phyloP scores from a whole-genome alignment of 1,284 basidiomycete genomes.

The Malassezia pachydermatis region DNA sequence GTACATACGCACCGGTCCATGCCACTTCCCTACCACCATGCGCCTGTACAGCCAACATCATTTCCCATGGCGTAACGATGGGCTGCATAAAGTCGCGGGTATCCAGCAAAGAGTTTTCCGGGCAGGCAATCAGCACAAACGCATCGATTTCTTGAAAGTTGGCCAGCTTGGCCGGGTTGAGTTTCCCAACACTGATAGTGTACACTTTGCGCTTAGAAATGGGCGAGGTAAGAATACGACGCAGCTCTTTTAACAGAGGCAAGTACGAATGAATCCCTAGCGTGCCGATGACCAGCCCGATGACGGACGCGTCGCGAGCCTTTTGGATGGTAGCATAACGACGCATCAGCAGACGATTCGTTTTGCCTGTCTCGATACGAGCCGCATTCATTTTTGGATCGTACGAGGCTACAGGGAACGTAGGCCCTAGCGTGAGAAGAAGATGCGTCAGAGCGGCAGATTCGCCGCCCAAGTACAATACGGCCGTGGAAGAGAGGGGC shows the following conservation, averaged over 20 bases:
- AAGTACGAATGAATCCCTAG: slow-evolving; percentile 59
- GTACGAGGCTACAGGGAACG: slow-evolving; percentile 58
- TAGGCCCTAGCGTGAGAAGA: slow-evolving; percentile 50
- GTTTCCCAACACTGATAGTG: slow-evolving; percentile 86
- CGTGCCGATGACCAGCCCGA: slow-evolving; percentile 89
- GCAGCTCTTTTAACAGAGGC: slow-evolving; percentile 26
- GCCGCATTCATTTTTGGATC: slow-evolving; percentile 55
- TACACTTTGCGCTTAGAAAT: slow-evolving; percentile 67
- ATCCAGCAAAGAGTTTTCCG: slow-evolving; percentile 81
- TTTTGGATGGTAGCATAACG: slow-evolving; percentile 78
- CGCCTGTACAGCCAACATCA: slow-evolving; percentile 64
- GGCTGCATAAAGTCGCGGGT: slow-evolving; percentile 73
- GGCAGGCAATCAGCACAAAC: slow-evolving; percentile 87
- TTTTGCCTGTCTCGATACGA: slow-evolving; percentile 54
- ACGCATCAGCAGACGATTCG: slow-evolving; percentile 77
- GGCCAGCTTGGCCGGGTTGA: slow-evolving; percentile 87
- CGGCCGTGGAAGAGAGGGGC: slow-evolving; percentile 45
- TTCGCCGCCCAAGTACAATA: slow-evolving; percentile 77
- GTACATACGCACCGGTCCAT: slow-evolving; percentile 71
- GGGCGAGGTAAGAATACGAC: slow-evolving; percentile 21
- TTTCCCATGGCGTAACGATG: slow-evolving; percentile 88
- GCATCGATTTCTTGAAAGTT: slow-evolving; percentile 96
- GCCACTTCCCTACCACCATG: slow-evolving; percentile 29
- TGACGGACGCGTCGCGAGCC: slow-evolving; percentile 82
- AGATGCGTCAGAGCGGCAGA: slow-evolving; percentile 73